phyloP scores from a whole-genome alignment of 345 rosid species.

The Ceriops tagal region DNA sequence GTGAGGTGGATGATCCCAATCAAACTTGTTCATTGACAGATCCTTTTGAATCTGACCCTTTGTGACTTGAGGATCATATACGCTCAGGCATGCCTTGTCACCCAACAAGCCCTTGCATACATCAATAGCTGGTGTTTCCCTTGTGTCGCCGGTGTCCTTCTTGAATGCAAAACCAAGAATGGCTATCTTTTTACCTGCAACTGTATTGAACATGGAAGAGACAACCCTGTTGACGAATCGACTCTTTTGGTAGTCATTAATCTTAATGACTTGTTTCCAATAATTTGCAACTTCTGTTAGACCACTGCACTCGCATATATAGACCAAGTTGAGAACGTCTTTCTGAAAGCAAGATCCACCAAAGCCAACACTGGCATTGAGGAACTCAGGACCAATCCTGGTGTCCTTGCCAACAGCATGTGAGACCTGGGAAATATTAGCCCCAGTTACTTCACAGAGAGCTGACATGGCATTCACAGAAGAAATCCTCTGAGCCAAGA shows the following conservation, averaged over 20 bases:
- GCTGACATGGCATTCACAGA: constrained; percentile 34
- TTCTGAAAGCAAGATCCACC: constrained; percentile 26
- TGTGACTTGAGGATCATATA: constrained; percentile 17
- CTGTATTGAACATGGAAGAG: constrained; percentile 20
- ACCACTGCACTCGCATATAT: constrained; percentile 24
- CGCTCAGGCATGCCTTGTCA: constrained; percentile 13
- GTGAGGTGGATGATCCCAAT: constrained; percentile 23
- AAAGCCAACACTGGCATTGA: constrained; percentile 26
- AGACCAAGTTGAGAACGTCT: constrained; percentile 24
- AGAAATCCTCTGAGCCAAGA: constrained; percentile 30
- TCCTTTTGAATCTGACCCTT: constrained; percentile 18
- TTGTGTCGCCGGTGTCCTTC: constrained; percentile 19
- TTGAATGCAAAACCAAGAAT: constrained; percentile 19
- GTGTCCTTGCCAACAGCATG: constrained; percentile 26
- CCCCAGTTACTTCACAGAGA: constrained; percentile 27
- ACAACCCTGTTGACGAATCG: constrained; percentile 18
- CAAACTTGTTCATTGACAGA: constrained; percentile 16
- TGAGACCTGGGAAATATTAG: constrained; percentile 14
- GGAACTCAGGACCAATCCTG: constrained; percentile 19
- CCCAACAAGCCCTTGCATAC: constrained; percentile 23
- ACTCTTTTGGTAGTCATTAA: constrained; percentile 19
- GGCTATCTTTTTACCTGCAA: constrained; percentile 18
- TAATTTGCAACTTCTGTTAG: constrained; percentile 21
- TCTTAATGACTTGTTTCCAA: constrained; percentile 24
- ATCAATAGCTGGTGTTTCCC: constrained; percentile 23